Conservation (phyloP, 768 basidiomycete species). For the Suillus luteus region DNA sequence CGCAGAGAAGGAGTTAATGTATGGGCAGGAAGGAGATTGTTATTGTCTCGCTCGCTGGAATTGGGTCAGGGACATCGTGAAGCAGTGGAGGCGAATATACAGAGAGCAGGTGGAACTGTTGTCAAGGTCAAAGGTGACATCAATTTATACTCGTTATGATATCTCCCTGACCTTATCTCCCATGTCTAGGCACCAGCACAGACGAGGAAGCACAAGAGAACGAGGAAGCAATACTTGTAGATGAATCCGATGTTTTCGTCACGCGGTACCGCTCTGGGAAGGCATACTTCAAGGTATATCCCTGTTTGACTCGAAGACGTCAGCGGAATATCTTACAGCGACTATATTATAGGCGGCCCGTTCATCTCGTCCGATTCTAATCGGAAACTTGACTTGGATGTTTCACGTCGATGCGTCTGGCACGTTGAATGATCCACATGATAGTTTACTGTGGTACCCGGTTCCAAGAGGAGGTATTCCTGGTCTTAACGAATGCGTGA, state of each 20-base stretch:
- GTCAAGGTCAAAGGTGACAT: constrained; percentile 51
- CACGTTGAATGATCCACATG: constrained; percentile 59
- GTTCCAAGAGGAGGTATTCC: constrained; percentile 62
- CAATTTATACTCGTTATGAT: constrained; percentile 4
- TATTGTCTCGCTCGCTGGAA: constrained; percentile 63
- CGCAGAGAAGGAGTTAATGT: constrained; percentile 36
- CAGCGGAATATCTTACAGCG: neutral
- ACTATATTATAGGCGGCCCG: constrained; percentile 53
- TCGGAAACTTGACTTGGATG: constrained; percentile 84
- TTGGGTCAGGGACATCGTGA: constrained; percentile 48
- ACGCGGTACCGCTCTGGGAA: constrained; percentile 67
- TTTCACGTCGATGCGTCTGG: constrained; percentile 75
- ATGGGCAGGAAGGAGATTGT: constrained; percentile 60
- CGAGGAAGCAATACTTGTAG: constrained; percentile 36
- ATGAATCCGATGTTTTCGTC: constrained; percentile 71
- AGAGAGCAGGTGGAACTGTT: constrained; percentile 57
- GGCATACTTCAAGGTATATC: constrained; percentile 68
- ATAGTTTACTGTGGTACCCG: constrained; percentile 85
- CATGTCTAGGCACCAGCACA: constrained; percentile 28
- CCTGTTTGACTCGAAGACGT: neutral
- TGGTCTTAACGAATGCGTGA: constrained; percentile 61
- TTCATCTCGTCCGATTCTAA: constrained; percentile 29
- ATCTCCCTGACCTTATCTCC: constrained; percentile 9
- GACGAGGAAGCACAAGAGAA: constrained; percentile 40
- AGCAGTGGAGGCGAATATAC: constrained; percentile 62